Percentiles rank a stretch among this genome's conserved stretches.
These are phyloP conservation scores for Botrytis paeoniae DNA, from an alignment of 2,329 filamentous ascomycete species.

Conservation along the genomic window DNA sequence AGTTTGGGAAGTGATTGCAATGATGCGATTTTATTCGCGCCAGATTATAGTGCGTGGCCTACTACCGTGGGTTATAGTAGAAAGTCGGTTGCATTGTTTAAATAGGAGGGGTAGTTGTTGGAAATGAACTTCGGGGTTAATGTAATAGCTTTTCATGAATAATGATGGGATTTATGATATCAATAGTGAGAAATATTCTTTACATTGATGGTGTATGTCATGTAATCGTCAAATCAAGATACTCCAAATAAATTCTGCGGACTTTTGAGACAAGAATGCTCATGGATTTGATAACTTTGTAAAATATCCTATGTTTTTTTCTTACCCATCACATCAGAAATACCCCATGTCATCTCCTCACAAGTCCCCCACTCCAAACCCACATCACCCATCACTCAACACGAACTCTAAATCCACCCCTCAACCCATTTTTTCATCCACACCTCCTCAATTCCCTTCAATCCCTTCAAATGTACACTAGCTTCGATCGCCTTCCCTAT, in stretches of 20 bases:
- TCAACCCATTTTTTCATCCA: constrained; percentile 16
- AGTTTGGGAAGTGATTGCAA: constrained; percentile 61
- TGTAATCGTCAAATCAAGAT: neutral
- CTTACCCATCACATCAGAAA: neutral
- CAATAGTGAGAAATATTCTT: neutral
- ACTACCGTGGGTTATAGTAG: constrained; percentile 8
- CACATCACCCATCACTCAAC: neutral
- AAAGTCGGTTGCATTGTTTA: constrained; percentile 11
- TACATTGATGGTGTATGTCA: neutral
- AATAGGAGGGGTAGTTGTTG: neutral
- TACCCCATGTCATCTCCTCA: neutral
- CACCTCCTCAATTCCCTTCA: neutral
- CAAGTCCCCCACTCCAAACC: neutral
- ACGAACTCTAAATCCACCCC: neutral
- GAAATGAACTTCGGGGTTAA: neutral
- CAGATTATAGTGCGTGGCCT: constrained; percentile 35
- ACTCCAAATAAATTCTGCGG: neutral
- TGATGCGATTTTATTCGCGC: constrained; percentile 59
- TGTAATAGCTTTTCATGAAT: neutral
- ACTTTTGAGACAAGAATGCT: fast-evolving
- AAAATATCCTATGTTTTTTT: neutral
- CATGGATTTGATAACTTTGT: neutral
- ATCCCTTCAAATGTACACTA: neutral
- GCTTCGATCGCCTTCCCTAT: neutral
- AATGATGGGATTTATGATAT: neutral